A percentile compares a stretch with the other conserved stretches of the same genome.
Evolutionary conservation across 1,284 basidiomycete species (phyloP).

Genomic region (Pterula multifida): DNA sequence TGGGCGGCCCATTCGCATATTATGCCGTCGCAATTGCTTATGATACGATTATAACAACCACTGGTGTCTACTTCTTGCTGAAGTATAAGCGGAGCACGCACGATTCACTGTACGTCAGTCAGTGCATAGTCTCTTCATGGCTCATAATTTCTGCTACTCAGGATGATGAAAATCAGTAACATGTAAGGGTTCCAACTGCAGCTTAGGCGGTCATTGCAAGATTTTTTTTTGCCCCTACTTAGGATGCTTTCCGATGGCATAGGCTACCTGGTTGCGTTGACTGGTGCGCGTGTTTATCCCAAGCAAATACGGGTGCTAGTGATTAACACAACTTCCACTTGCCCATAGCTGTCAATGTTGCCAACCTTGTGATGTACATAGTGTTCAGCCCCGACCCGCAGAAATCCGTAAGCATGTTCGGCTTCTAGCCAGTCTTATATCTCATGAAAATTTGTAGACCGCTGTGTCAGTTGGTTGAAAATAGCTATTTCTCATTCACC

Average conservation of each 20-base stretch:
- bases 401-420: not conserved
- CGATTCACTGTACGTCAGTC: not conserved
- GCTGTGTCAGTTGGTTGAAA: not conserved
- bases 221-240: not conserved
- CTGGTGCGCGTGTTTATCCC: not conserved
- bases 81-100: not conserved
- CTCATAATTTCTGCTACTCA: not conserved
- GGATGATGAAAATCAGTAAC: conserved; percentile 1
- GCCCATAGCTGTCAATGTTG: not conserved
- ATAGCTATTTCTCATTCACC: not conserved
- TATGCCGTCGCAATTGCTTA: not conserved
- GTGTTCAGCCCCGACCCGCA: not conserved
- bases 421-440: no score
- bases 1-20: not conserved
- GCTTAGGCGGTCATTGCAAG: not conserved
- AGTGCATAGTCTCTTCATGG: not conserved
- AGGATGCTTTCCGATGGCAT: not conserved
- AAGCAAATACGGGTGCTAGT: not conserved
- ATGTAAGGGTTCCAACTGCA: not conserved
- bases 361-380: not conserved
- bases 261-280: not conserved
- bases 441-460: not conserved
- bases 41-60: not conserved
- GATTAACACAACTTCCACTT: not conserved
- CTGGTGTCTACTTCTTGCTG: not conserved